These are phyloP conservation scores for Dactylonectria macrodidyma DNA, from an alignment of 2,329 filamentous ascomycete species.

Conservation along the genomic window DNA sequence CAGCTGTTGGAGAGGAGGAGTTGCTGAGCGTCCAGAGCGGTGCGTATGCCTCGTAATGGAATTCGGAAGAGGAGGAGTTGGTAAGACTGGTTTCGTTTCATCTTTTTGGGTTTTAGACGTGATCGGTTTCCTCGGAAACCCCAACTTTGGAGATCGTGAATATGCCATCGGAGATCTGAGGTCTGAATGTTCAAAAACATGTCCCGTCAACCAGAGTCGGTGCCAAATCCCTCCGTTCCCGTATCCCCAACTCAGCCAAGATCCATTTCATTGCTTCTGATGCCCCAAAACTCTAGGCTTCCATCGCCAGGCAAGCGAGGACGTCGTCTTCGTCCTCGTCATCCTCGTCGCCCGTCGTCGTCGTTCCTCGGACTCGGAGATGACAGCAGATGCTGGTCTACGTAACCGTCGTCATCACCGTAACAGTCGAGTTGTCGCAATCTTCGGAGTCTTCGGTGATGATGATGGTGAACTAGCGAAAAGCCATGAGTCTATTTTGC, in stretches of 20 bases:
- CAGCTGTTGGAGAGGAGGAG: not conserved
- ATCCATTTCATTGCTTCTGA: not conserved
- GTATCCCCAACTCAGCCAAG: not conserved
- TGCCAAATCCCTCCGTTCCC: not conserved
- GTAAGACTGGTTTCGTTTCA: slow-evolving; percentile 11
- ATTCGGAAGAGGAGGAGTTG: not conserved
- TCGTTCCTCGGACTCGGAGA: not conserved
- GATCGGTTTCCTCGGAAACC: not conserved
- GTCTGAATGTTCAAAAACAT: not conserved
- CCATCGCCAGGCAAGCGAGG: not conserved
- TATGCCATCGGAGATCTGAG: not conserved
- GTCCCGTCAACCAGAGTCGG: not conserved
- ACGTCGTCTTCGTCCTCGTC: slow-evolving; percentile 1
- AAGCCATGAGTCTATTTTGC: not conserved
- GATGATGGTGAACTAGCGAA: not conserved
- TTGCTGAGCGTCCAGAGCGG: not conserved
- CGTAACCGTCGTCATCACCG: slow-evolving; percentile 20
- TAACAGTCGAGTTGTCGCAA: not conserved
- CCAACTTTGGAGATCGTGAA: not conserved
- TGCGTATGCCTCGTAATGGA: slow-evolving; percentile 13
- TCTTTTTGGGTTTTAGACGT: not conserved
- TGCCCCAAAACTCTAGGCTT: not conserved
- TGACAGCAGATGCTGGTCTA: slow-evolving; percentile 1
- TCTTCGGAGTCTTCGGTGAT: not conserved
- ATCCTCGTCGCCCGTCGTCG: not conserved